Base-by-base conservation (phyloP, 202 grass and related monocot genomes). In the Setaria viridis region DNA sequence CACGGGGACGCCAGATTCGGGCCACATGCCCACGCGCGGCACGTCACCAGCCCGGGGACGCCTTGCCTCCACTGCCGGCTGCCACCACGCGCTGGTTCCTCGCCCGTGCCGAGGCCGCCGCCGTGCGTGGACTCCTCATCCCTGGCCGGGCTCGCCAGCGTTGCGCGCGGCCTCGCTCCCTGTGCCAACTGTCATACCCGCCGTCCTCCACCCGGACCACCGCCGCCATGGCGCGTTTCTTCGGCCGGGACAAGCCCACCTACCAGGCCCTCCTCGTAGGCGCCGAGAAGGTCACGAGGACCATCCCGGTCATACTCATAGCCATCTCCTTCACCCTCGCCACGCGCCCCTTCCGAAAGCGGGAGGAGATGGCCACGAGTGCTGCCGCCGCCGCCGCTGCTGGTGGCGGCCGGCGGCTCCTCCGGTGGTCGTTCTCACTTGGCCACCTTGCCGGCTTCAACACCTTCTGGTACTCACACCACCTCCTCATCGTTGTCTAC, bases 401-500 rank as follows among this genome's bases (percentile, higher is more conserved):
- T 47, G 42, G 11, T 12, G 10, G 1, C 1, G 74, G 55, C 1
- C n/a, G 21, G 17, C 14, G 20, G 63, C 0, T 43, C 42, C 25
- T 25, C 25, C 25, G 25, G 25, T 25, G 25, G 25, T 32, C 29
- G 62, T 98, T 9, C 95, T 88, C 3, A 85, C 89, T 66, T 12
- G 91, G 29, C 88, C 91, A 4, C 74, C 93, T 99, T 6, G 84
- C 90, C 7, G 97, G 97, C 0, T 99, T 99, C 97, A 99, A 99
- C 70, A 92, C 94, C n/a, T 99, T 99, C 79, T 99, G 97, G 97
- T 99, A 99, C 82, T 99, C 97, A 1, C 97, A 99, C 77, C 97
- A 99, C 80, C 94, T 99, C 11, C 93, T 99, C n/a, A 90, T 56
- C 30, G 65, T 99, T 79, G 97, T 94, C 65, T 91, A 94, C 90